Percentiles rank a stretch among this genome's conserved stretches.
Evolutionary conservation across 2,329 filamentous ascomycete species (phyloP).

Genomic region (Neonectria neomacrospora): DNA sequence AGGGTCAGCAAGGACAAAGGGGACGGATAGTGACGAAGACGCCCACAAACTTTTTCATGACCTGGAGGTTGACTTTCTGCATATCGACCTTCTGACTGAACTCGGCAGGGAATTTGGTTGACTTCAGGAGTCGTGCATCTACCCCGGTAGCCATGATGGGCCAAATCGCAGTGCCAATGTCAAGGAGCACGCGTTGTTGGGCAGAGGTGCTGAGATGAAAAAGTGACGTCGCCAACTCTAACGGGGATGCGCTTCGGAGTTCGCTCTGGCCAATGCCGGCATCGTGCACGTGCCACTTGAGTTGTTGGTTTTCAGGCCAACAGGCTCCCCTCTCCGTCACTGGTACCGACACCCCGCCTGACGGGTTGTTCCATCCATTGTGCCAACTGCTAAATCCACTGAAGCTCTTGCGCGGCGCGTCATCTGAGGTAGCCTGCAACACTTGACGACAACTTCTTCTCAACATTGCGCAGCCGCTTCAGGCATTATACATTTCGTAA

Average conservation of each 20-base stretch:
- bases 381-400: constrained; percentile 4
- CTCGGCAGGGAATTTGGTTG: constrained; percentile 92
- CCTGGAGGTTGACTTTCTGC: constrained; percentile 94
- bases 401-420: constrained; percentile 30
- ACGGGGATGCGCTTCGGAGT: constrained; percentile 1
- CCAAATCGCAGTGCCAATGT: constrained; percentile 33
- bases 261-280: constrained; percentile 16
- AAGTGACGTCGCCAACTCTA: constrained; percentile 47
- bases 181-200: constrained; percentile 33
- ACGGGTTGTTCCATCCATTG: not conserved
- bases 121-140: constrained; percentile 88
- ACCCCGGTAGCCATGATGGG: constrained; percentile 80
- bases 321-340: not conserved
- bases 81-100: constrained; percentile 98
- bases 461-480: not conserved
- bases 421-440: constrained; percentile 32
- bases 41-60: constrained; percentile 89
- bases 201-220: constrained; percentile 39
- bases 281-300: constrained; percentile 20
- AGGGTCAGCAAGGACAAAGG: constrained; percentile 29
- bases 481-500: not conserved
- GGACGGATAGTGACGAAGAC: not conserved
- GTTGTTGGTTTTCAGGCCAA: constrained; percentile 6
- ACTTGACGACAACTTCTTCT: not conserved
- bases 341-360: not conserved